phyloP scores from a whole-genome alignment of 495 filamentous ascomycete species.

The Articulospora tetracladia region DNA sequence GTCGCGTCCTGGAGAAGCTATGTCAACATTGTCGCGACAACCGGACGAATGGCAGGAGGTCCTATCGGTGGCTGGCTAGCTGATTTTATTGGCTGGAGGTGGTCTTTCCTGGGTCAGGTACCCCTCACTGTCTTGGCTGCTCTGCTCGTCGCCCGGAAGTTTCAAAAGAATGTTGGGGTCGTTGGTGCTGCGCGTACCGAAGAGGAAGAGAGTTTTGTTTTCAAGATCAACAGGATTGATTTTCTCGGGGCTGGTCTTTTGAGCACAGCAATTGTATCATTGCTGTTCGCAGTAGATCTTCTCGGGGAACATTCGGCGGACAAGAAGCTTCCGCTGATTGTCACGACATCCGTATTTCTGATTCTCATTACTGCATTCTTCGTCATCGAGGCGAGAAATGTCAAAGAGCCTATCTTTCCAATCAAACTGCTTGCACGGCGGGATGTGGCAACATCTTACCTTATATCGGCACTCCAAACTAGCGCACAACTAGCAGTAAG shows the following conservation, averaged over 20 bases:
- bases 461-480: constrained; percentile 34
- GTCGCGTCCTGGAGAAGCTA: constrained; percentile 64
- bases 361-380: constrained; percentile 32
- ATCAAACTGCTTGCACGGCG: constrained; percentile 51
- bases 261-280: not conserved
- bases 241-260: constrained; percentile 2
- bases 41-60: constrained; percentile 59
- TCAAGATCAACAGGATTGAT: constrained; percentile 6
- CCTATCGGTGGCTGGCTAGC: constrained; percentile 62
- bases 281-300: not conserved
- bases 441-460: constrained; percentile 52
- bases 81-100: constrained; percentile 65
- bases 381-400: constrained; percentile 42
- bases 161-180: not conserved
- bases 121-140: constrained; percentile 8
- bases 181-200: not conserved
- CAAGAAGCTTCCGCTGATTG: not conserved
- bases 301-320: not conserved
- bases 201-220: not conserved
- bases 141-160: not conserved
- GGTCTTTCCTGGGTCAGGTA: constrained; percentile 16
- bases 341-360: not conserved
- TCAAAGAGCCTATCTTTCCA: constrained; percentile 59
- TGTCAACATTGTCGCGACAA: constrained; percentile 59
- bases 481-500: constrained; percentile 32